Evolutionary conservation across 306 rosid species (phyloP).

Genomic region (Vicia sativa): DNA sequence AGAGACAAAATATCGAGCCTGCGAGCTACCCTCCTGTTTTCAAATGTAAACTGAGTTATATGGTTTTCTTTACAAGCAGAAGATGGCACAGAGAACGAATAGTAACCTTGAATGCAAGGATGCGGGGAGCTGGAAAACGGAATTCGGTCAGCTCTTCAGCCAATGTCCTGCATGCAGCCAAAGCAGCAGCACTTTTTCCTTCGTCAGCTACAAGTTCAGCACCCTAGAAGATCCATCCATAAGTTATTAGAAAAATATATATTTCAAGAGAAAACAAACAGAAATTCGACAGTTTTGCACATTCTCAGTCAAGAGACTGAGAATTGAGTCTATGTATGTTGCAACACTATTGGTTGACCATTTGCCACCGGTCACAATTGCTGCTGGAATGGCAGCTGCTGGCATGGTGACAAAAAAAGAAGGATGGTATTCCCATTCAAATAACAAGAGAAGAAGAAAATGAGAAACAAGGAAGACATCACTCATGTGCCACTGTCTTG

Average conservation of each 20-base stretch:
- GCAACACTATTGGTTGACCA: slow-evolving; percentile 8
- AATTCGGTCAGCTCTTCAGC: slow-evolving; percentile 92
- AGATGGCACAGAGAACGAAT: not conserved
- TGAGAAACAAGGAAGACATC: not conserved
- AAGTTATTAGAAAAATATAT: slow-evolving; percentile 1
- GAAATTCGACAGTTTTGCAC: too few species aligned
- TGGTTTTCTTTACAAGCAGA: slow-evolving; percentile 27
- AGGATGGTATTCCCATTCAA: slow-evolving; percentile 16
- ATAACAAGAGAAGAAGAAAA: slow-evolving; percentile 9
- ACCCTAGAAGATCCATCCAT: slow-evolving; percentile 65
- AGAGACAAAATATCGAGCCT: slow-evolving; percentile 88
- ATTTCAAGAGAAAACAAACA: too few species aligned
- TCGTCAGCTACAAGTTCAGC: slow-evolving; percentile 90
- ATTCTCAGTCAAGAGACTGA: not conserved
- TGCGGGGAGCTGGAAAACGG: slow-evolving; percentile 97
- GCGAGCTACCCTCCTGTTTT: slow-evolving; percentile 98
- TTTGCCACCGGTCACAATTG: slow-evolving; percentile 18
- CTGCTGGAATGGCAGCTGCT: slow-evolving; percentile 1
- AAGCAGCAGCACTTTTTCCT: slow-evolving; percentile 89
- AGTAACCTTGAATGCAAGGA: slow-evolving; percentile 87
- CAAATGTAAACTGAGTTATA: slow-evolving; percentile 38
- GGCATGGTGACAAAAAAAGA: slow-evolving; percentile 13
- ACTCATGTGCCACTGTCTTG: not conserved
- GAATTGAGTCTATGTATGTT: not conserved
- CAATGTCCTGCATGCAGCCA: slow-evolving; percentile 98